Conservation (phyloP, 78 protist species). For the Bodo saltans region DNA sequence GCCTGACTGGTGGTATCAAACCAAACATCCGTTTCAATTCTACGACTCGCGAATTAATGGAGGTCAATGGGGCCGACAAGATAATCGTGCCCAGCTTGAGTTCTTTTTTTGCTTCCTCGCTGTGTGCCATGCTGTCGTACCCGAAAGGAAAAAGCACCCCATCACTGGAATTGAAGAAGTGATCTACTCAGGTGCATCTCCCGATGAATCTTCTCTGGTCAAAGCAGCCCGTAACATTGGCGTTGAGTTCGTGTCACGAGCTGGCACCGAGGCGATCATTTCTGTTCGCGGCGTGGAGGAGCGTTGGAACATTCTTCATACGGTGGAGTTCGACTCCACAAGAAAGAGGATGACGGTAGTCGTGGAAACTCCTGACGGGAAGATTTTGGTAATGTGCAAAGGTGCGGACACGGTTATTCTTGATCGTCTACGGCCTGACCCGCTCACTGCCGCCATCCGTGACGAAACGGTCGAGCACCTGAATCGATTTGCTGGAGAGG, state of each 20-base stretch:
- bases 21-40: too few relatives aligned
- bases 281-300: background rate
- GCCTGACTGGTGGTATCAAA: too few relatives aligned
- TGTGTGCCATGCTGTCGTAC: slow-evolving; percentile 57
- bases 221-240: slow-evolving; percentile 59
- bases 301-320: slow-evolving; percentile 45
- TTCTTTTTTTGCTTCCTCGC: slow-evolving; percentile 71
- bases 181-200: slow-evolving; percentile 73
- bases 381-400: slow-evolving; percentile 44
- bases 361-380: slow-evolving; percentile 54
- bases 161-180: background rate
- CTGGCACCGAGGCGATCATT: background rate
- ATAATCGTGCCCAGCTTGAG: background rate
- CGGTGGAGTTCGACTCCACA: slow-evolving; percentile 69
- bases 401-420: slow-evolving; percentile 80
- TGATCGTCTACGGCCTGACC: background rate
- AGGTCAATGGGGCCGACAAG: background rate
- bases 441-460: background rate
- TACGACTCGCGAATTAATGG: slow-evolving; percentile 16
- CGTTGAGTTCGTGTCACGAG: slow-evolving; percentile 42
- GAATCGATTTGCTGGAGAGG: slow-evolving; percentile 30
- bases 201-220: slow-evolving; percentile 88
- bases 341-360: slow-evolving; percentile 89
- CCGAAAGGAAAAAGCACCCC: too few relatives aligned
- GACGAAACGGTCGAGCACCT: background rate